These are phyloP conservation scores for Clavariopsis aquatica DNA, from an alignment of 495 filamentous ascomycete genomes.

Conservation along the genomic window DNA sequence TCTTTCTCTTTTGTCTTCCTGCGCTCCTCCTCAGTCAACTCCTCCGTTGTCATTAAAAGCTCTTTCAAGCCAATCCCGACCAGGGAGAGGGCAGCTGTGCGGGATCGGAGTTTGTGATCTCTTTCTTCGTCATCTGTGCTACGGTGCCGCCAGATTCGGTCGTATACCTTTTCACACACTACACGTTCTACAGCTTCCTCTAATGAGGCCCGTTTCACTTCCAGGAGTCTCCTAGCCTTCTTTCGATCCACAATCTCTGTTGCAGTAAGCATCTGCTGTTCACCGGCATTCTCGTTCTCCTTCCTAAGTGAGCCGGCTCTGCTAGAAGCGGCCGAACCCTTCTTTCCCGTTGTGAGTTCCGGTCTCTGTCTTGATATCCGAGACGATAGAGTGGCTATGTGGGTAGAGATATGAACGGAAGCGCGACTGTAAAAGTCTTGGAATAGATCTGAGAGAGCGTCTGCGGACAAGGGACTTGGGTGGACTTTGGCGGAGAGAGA, in stretches of 20 bases:
- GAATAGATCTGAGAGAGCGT: slow-evolving; percentile 81
- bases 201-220: slow-evolving; percentile 70
- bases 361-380: slow-evolving; percentile 67
- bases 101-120: slow-evolving; percentile 92
- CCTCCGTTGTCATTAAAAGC: slow-evolving; percentile 72
- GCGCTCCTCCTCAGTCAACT: slow-evolving; percentile 49
- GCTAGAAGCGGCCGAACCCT: slow-evolving; percentile 51
- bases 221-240: slow-evolving; percentile 72
- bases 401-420: slow-evolving; percentile 79
- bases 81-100: slow-evolving; percentile 85
- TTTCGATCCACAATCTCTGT: slow-evolving; percentile 79
- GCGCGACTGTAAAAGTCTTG: slow-evolving; percentile 92
- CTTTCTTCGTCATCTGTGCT: slow-evolving; percentile 91
- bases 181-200: slow-evolving; percentile 92
- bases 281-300: slow-evolving; percentile 49
- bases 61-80: slow-evolving; percentile 88
- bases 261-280: slow-evolving; percentile 90
- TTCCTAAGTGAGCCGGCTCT: slow-evolving; percentile 23
- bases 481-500: slow-evolving; percentile 86
- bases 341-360: slow-evolving; percentile 48
- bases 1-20: slow-evolving; percentile 60
- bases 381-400: slow-evolving; percentile 79
- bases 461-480: slow-evolving; percentile 77
- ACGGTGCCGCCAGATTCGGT: slow-evolving; percentile 84
- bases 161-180: slow-evolving; percentile 84